Conservation (phyloP, 768 basidiomycete genomes). For the Leucocoprinus sp. region DNA sequence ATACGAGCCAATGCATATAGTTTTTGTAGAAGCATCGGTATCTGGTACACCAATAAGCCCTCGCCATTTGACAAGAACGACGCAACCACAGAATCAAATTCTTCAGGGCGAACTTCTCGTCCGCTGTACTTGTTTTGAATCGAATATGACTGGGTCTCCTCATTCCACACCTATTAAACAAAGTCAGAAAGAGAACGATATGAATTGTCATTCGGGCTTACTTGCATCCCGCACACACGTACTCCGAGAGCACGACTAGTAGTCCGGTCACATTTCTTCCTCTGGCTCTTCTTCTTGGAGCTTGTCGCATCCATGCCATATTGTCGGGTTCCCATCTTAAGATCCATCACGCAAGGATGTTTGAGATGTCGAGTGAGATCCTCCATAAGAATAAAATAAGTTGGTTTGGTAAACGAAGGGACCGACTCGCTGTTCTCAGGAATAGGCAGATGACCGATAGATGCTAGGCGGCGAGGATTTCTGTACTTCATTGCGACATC, state of each 20-base stretch:
- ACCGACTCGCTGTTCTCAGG: constrained; percentile 28
- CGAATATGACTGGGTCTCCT: constrained; percentile 70
- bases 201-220: constrained; percentile 30
- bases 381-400: constrained; percentile 99
- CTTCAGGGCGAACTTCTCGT: constrained; percentile 77
- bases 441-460: constrained; percentile 22
- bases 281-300: constrained; percentile 94
- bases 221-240: constrained; percentile 98
- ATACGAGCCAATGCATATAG: constrained; percentile 91
- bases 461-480: constrained; percentile 19
- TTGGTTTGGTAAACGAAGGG: constrained; percentile 68
- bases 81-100: constrained; percentile 75
- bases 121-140: constrained; percentile 97
- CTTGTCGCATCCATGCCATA: constrained; percentile 93
- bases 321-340: constrained; percentile 99
- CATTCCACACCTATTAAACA: constrained; percentile 82
- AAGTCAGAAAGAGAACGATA: not conserved
- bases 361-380: constrained; percentile 91
- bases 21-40: constrained; percentile 85
- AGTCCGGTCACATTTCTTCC: constrained; percentile 96
- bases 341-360: constrained; percentile 89
- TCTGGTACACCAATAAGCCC: constrained; percentile 79
- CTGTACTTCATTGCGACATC: constrained; percentile 23
- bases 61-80: constrained; percentile 85
- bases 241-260: constrained; percentile 89